These are phyloP conservation scores for Catenaria anguillulae DNA, from an alignment of 371 early-diverging fungal genomes.

Conservation along the genomic window DNA sequence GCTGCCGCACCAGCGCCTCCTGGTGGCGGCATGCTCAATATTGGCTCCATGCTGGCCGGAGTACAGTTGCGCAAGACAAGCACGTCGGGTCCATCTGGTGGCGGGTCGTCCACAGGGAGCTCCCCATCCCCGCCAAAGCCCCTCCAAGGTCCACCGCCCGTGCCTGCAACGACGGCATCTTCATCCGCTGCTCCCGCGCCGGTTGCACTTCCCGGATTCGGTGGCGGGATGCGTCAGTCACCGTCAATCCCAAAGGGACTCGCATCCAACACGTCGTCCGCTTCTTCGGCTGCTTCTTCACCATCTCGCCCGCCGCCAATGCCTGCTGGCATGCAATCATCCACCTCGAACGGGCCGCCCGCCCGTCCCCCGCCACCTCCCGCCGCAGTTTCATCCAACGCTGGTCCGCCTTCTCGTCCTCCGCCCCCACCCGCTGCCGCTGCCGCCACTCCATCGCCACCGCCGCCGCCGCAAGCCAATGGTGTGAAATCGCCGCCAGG, in stretches of 20 bases:
- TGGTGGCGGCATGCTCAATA: not conserved
- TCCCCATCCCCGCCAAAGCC: too few relatives aligned
- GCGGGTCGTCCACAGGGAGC: too few relatives aligned
- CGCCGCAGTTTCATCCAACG: not conserved
- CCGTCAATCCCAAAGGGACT: too few relatives aligned
- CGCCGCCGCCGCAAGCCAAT: not conserved
- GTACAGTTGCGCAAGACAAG: not conserved
- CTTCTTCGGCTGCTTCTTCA: too few relatives aligned
- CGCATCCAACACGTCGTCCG: too few relatives aligned
- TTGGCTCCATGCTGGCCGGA: not conserved
- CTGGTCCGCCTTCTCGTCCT: not conserved
- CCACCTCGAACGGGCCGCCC: not conserved
- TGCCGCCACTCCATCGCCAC: not conserved
- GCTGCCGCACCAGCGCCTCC: not conserved
- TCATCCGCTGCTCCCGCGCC: too few relatives aligned
- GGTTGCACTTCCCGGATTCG: too few relatives aligned
- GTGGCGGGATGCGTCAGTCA: too few relatives aligned
- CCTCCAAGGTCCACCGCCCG: not conserved
- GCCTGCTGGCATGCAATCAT: not conserved
- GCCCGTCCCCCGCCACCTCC: conserved; percentile 5
- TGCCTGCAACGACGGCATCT: not conserved
- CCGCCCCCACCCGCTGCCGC: not conserved
- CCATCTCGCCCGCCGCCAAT: too few relatives aligned
- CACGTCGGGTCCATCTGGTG: not conserved
- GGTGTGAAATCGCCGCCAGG: not conserved